Evolutionary conservation across 257 asterid species (phyloP).

Genomic region (Hygrophila difformis): DNA sequence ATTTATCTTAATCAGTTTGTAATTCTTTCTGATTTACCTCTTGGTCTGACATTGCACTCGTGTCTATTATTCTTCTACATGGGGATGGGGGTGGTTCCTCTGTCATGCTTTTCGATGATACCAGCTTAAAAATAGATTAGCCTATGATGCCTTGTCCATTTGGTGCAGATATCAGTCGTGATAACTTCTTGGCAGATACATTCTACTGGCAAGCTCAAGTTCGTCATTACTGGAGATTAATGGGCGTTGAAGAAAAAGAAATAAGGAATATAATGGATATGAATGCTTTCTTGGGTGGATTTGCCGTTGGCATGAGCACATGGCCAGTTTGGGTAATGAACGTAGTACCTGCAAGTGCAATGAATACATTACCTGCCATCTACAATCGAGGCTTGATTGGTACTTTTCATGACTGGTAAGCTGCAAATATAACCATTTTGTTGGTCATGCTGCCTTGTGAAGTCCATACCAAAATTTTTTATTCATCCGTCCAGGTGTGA

Average conservation of each 20-base stretch:
- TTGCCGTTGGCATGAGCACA: constrained; percentile 73
- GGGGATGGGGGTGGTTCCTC: no score
- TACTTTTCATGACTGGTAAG: constrained; percentile 81
- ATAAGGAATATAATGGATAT: constrained; percentile 84
- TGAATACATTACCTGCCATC: constrained; percentile 67
- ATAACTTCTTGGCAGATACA: constrained; percentile 54
- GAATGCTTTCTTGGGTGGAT: constrained; percentile 86
- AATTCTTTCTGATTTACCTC: no score
- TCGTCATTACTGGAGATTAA: constrained; percentile 90
- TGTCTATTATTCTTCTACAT: no score
- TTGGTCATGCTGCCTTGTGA: constrained; percentile 22
- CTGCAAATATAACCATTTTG: neutral
- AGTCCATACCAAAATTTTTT: constrained; percentile 11
- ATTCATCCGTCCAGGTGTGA: constrained; percentile 54
- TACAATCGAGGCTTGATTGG: constrained; percentile 77
- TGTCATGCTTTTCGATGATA: no score
- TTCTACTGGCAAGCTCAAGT: constrained; percentile 94
- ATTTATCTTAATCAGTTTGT: no score
- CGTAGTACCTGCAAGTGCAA: constrained; percentile 54
- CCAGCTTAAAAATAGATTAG: no score
- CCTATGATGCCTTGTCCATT: constrained; percentile 8
- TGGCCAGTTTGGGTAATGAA: constrained; percentile 94
- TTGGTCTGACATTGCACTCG: no score
- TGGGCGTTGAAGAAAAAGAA: constrained; percentile 59
- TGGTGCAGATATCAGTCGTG: constrained; percentile 50